A percentile compares a stretch with the other conserved stretches of the same genome.
Conservation (phyloP, 192 early-diverging fungal genomes). For the Entomortierella beljakovae region DNA sequence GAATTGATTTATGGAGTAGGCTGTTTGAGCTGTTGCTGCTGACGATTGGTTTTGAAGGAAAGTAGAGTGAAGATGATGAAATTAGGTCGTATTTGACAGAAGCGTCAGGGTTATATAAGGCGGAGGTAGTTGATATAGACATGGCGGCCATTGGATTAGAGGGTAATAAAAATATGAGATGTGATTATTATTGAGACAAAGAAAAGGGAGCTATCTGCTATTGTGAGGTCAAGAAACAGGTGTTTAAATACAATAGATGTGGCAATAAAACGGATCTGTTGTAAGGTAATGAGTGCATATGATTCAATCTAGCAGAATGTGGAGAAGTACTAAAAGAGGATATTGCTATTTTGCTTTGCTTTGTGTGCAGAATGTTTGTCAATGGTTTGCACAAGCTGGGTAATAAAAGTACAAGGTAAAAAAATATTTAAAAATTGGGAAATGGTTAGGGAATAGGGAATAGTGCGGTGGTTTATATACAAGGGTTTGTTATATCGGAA, state of each 20-base stretch:
- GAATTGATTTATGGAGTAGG: conserved; percentile 25
- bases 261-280: conserved; percentile 9
- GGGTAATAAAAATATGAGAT: neutral
- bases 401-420: neutral
- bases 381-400: neutral
- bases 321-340: neutral
- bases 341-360: neutral
- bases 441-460: neutral
- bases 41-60: neutral
- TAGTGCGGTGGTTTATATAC: conserved; percentile 7
- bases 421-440: neutral
- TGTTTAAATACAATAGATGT: conserved; percentile 19
- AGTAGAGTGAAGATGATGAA: conserved; percentile 12
- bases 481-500: neutral
- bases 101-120: conserved; percentile 43
- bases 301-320: too few species aligned
- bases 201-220: neutral
- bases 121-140: conserved; percentile 28
- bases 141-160: conserved; percentile 35
- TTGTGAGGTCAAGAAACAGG: conserved; percentile 23
- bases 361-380: neutral
- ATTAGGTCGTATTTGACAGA: conserved; percentile 47
- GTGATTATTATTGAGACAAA: neutral
- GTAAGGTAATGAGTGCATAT: conserved; percentile 2
- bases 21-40: conserved; percentile 1